Evolutionary conservation across 495 filamentous ascomycete genomes (phyloP), one percentile per base, ranked within the genome.

Genomic region (Neurospora sp.): DNA sequence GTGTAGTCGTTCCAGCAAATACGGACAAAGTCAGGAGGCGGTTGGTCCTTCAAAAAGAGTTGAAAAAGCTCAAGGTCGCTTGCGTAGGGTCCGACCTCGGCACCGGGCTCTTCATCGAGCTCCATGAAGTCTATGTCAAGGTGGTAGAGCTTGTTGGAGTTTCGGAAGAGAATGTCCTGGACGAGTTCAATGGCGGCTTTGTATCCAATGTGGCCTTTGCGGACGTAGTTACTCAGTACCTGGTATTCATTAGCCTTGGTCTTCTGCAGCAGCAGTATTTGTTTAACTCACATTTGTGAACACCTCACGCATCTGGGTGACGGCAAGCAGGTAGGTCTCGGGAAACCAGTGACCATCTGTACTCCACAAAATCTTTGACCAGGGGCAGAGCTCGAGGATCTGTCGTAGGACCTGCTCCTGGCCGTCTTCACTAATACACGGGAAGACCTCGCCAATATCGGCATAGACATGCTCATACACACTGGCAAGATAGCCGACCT

Each of bases 361-460:
- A 73, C 92, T 94, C 90, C 93, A 97, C 2, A 95, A 77, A 4
- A 97, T 81, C 79, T 96, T 96, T 72, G 87, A 89, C 37, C 85
- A 88, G 0, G 94, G 94, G 46, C 89, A 89, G 0, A 96, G 78
- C 77, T 97, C 94, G 12, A 97, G 80, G 44, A 91, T 87, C 81
- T 97, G 86, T 41, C 90, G 87, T 8, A 97, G 71, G 18, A 95
- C 87, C 3, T 82, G 83, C 77, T 93, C 91, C 79, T 97, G 92
- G 0, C 91, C 94, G 59, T 94, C 89, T 70, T 90, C 87, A 76
- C 92, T 96, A 37, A 97, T 80, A 81, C 88, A 91, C 3, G 93
- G 93, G 74, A 97, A 97, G 0, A 97, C 91, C 78, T 94, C 92
- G 0, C 94, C 93, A 70, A 97, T 88, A 75, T 97, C 94, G 12